Evolutionary conservation across 1,284 basidiomycete genomes (phyloP), one percentile per base, ranked within the genome.

Genomic region (Cystobasidium slooffiae): DNA sequence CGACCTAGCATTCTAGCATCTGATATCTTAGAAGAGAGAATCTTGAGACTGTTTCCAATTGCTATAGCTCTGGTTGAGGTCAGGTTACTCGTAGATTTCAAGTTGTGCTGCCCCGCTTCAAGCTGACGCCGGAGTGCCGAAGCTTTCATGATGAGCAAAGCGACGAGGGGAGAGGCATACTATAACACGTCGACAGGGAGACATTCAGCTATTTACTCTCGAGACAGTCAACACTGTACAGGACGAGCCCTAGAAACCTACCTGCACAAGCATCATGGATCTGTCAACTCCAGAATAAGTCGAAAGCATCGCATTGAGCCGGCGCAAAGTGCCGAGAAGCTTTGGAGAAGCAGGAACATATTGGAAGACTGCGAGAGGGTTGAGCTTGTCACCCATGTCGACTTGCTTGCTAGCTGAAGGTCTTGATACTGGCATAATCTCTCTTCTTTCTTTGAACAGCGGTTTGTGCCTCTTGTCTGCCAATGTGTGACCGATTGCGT

Each of bases 1-100:
- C 79, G 78, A 43, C 24, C 78, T 76, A 80, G 66, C 39, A 77
- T 75, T 39, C 79, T 59, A n/a, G 78, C 78, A 39, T 79, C 78
- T 39, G 76, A 75, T 24, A 79, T 75, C 10, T 74, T 58, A 20
- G 70, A 69, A 1, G 76, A 74, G n/a, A 80, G 55, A 62, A 77
- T 77, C 31, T 76, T 74, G 20, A 80, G 59, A 46, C 77, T 49
- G 31, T 69, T 49, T 0, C 76, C 79, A 1, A 79, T 47, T 41
- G 77, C 78, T 2, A 44, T 74, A 49, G 70, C 68, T 72, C 39
- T 75, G 73, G 47, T 73, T 63, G 18, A 77, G 61, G 12, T 47
- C 39, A 41, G 75, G 74, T 46, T 65, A 41, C 31, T 4, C 52
- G 68, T 10, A 77, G 56, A 18, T 24, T 63, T 63, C 18, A 76